Evolutionary conservation across 2,329 filamentous ascomycete genomes (phyloP), one percentile per base, ranked within the genome.

Genomic region (Aspergillaceae sp.): DNA sequence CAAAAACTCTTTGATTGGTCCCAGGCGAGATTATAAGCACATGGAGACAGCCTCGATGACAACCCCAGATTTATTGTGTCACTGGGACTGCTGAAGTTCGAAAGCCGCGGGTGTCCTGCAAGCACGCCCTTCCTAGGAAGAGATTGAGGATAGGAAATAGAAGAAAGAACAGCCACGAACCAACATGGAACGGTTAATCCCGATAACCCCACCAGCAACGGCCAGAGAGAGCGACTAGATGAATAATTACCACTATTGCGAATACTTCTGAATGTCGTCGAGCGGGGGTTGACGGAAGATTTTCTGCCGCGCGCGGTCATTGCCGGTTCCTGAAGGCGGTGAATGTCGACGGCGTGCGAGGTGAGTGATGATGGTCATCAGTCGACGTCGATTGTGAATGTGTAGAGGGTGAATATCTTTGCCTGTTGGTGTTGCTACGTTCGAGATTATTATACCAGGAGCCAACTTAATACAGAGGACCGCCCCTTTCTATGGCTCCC

Each of bases 401-500:
- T 19, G 11, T 9, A 27, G 30, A 32, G 30, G 30, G 8, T 9
- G 30, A 32, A 1, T 5, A 32, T 5, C 6, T 32, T 5, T 6
- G 30, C 30, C 8, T 5, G 30, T 32, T 9, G 1, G 30, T 6
- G 30, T 6, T 9, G 30, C 30, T 32, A 19, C 30, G 30, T 28
- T 19, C 11, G 19, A 38, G 3, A 27, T 38, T 7, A 11, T 19
- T n/a, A 19, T 3, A 19, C 26, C 26, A 1, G 36, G 26, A 26
- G 8, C 36, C 26, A 11, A 8, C 11, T 38, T 19, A 9, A 19
- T 7, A 38, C 36, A 9, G 7, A 28, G 11, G 26, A 5, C 26
- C 36, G 7, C 6, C 36, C 19, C 33, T 37, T 26, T 26, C 48
- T 43, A 63, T 63, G 62, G 45, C 64, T 41, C 45, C 58, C 40